Evolutionary conservation across 2,329 filamentous ascomycete genomes (phyloP).

Genomic region (Penicillium sp.): DNA sequence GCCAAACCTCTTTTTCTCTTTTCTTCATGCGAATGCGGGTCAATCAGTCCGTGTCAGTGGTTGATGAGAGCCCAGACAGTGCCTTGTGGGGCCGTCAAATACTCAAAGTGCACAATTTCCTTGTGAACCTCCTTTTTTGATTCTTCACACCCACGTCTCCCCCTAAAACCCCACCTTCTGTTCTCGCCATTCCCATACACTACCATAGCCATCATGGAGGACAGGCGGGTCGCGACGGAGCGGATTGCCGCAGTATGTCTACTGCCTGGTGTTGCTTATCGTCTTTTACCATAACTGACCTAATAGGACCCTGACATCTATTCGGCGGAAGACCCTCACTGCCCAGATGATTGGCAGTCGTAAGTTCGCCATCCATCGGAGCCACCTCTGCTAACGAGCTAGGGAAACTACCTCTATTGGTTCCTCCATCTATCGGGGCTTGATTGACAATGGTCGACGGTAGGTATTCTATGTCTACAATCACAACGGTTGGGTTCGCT

Average conservation of each 20-base stretch:
- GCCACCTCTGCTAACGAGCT: not conserved
- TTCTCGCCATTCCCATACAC: not conserved
- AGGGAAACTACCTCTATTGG: constrained; percentile 16
- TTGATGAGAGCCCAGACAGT: not conserved
- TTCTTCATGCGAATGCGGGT: not conserved
- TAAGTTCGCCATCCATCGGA: not conserved
- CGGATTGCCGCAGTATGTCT: not conserved
- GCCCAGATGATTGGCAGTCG: constrained; percentile 17
- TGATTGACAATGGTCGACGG: constrained; percentile 17
- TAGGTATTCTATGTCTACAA: not conserved
- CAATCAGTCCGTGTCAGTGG: not conserved
- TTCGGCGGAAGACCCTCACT: not conserved
- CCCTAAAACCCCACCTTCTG: not conserved
- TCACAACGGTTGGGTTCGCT: not conserved
- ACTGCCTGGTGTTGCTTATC: too few relatives aligned
- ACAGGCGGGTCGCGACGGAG: not conserved
- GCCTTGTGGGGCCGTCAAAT: not conserved
- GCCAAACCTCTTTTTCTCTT: not conserved
- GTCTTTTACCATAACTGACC: not conserved
- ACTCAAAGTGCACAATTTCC: not conserved
- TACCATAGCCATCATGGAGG: not conserved
- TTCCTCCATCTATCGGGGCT: constrained; percentile 14
- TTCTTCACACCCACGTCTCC: not conserved
- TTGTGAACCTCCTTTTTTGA: not conserved
- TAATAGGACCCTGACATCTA: constrained; percentile 11